Evolutionary conservation across 164 flowering plant genomes (phyloP), one percentile per base, ranked within the genome.

Genomic region (Tetrastigma voinierianum): DNA sequence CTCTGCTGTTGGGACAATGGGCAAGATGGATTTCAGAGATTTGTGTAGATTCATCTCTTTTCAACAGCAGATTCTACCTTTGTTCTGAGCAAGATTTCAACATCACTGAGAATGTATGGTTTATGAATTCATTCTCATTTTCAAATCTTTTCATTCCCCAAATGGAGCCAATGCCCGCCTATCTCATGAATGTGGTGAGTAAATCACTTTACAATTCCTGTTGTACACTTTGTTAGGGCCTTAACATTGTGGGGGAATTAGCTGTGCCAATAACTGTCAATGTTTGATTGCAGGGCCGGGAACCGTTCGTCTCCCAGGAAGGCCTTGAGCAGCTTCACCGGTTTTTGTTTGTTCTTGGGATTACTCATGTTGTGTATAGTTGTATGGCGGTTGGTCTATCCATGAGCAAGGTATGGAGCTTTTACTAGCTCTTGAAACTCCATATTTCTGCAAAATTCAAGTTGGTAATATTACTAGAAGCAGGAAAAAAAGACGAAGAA

Each of bases 251-350:
- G 21, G 4, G 25, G 51, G 16, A 52, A 20, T 2, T 43, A 19
- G 45, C 18, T 55, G 23, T 14, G 13, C 21, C 9, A 43, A 51
- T 3, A 32, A 7, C 6, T 61, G 14, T 49, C 61, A 0, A 24
- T 60, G 32, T 5, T 16, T 46, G 5, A 66, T 65, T 74, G 73
- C 81, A 91, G 98, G 98, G 96, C 24, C 90, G 79, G 20, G 96
- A 91, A 74, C 97, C 96, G 2, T 95, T 95, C 74, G 96, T 88
- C 55, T 95, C 98, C 4, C 76, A 81, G 43, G 93, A 90, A 76
- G 91, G 97, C 52, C 96, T 91, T 45, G 91, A 89, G 78, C 97
- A 95, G 78, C 98, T 95, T 67, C 92, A 90, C 66, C 87, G 91
- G 1, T 89, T 91, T 70, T 72, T 95, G 74, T 95, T 95, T 72